Evolutionary conservation across 495 filamentous ascomycete genomes (phyloP).

Genomic region (Friedmanniomyces endolithicus): DNA sequence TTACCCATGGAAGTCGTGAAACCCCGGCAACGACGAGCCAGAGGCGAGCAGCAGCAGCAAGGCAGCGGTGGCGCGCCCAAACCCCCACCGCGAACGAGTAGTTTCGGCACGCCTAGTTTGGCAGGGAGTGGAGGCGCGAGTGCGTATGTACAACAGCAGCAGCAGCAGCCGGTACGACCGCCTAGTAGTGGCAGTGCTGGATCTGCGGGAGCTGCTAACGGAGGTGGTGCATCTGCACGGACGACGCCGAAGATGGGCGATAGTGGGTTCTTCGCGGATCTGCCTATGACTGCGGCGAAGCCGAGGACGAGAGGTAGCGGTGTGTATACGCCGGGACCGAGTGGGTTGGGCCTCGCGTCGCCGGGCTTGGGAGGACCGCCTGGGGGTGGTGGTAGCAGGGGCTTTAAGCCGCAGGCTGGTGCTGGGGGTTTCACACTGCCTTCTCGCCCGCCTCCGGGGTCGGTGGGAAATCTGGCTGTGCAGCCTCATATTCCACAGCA

Average conservation of each 20-base stretch:
- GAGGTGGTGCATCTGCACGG: not conserved
- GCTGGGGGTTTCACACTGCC: not conserved
- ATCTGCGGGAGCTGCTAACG: slow-evolving; percentile 11
- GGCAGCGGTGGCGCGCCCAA: slow-evolving; percentile 32
- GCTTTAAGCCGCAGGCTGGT: slow-evolving; percentile 21
- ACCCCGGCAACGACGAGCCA: slow-evolving; percentile 45
- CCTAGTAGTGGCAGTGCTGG: not conserved
- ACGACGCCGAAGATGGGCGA: slow-evolving; percentile 21
- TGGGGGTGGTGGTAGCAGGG: slow-evolving; percentile 12
- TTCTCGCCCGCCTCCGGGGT: not conserved
- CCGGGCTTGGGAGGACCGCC: not conserved
- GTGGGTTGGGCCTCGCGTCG: not conserved
- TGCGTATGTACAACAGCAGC: not conserved
- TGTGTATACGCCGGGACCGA: slow-evolving; percentile 40
- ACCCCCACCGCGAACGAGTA: slow-evolving; percentile 50
- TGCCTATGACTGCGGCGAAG: slow-evolving; percentile 43
- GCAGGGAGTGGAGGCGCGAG: slow-evolving; percentile 7
- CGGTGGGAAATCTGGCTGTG: not conserved
- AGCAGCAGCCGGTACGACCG: not conserved
- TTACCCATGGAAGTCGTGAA: slow-evolving; percentile 76
- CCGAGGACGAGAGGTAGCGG: slow-evolving; percentile 45
- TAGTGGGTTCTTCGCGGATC: slow-evolving; percentile 76
- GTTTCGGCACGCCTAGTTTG: slow-evolving; percentile 29
- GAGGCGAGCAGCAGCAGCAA: slow-evolving; percentile 15
- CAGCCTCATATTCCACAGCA: slow-evolving; percentile 1